These are phyloP conservation scores for Dacryopinax primogenitus DNA, from an alignment of 768 basidiomycete genomes.

Conservation along the genomic window DNA sequence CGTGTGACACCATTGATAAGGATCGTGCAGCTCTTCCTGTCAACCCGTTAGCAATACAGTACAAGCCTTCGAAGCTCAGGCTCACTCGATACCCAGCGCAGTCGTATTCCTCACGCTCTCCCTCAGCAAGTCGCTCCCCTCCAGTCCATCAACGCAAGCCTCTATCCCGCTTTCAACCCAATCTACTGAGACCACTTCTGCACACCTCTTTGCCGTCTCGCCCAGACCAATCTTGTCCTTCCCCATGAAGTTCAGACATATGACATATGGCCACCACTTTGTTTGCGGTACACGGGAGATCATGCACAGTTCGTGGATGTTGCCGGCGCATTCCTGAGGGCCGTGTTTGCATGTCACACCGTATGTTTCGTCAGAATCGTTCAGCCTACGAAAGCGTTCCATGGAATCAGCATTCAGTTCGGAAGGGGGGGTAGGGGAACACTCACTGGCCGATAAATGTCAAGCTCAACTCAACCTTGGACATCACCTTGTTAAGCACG, in stretches of 20 bases:
- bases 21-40: slow-evolving; percentile 77
- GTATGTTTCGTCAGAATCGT: slow-evolving; percentile 52
- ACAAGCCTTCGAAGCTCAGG: slow-evolving; percentile 11
- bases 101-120: slow-evolving; percentile 41
- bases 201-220: slow-evolving; percentile 53
- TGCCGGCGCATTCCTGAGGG: slow-evolving; percentile 66
- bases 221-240: slow-evolving; percentile 50
- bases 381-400: slow-evolving; percentile 34
- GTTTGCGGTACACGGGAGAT: slow-evolving; percentile 38
- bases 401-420: background rate
- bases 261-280: slow-evolving; percentile 75
- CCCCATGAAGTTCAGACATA: slow-evolving; percentile 59
- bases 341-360: slow-evolving; percentile 80
- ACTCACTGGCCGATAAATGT: slow-evolving; percentile 65
- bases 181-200: slow-evolving; percentile 46
- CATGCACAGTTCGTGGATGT: slow-evolving; percentile 78
- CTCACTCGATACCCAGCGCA: slow-evolving; percentile 46
- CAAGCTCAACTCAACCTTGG: slow-evolving; percentile 55
- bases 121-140: slow-evolving; percentile 52
- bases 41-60: slow-evolving; percentile 12
- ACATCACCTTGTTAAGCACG: slow-evolving; percentile 47
- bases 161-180: slow-evolving; percentile 47
- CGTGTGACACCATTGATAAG: slow-evolving; percentile 54
- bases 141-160: slow-evolving; percentile 41
- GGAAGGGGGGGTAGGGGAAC: slow-evolving; percentile 15